These are phyloP conservation scores for Atkinsonella texensis DNA, from an alignment of 2,329 filamentous ascomycete genomes.

Conservation along the genomic window DNA sequence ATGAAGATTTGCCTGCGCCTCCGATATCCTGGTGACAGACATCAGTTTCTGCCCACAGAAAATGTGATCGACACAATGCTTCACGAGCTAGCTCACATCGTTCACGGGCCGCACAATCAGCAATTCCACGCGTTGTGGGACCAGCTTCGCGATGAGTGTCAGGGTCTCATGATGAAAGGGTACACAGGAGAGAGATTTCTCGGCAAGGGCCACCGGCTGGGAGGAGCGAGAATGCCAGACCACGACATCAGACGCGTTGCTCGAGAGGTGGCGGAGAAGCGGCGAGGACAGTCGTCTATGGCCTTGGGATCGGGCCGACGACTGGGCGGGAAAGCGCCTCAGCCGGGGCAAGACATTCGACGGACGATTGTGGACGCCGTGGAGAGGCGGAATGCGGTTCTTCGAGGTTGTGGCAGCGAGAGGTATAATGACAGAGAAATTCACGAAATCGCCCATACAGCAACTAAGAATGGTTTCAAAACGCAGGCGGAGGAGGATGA, in stretches of 20 bases:
- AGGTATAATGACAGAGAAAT: constrained; percentile 56
- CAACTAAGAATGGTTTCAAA: constrained; percentile 60
- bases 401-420: constrained; percentile 65
- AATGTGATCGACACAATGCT: constrained; percentile 82
- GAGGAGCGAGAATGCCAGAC: constrained; percentile 51
- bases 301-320: constrained; percentile 59
- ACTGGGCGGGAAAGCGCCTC: constrained; percentile 50
- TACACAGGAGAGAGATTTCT: constrained; percentile 88
- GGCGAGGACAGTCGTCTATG: constrained; percentile 37
- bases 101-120: constrained; percentile 70
- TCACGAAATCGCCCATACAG: constrained; percentile 48
- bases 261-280: constrained; percentile 61
- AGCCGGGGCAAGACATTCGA: constrained; percentile 54
- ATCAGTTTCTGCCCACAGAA: constrained; percentile 70
- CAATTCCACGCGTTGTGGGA: constrained; percentile 83
- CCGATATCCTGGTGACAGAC: constrained; percentile 61
- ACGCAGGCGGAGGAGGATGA: constrained; percentile 82
- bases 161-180: constrained; percentile 63
- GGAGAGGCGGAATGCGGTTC: constrained; percentile 52
- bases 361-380: constrained; percentile 60
- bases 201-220: constrained; percentile 60
- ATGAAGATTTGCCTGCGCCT: constrained; percentile 73
- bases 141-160: constrained; percentile 75
- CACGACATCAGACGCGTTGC: constrained; percentile 66
- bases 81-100: constrained; percentile 84